Evolutionary conservation across 116 monocot species (phyloP).

Genomic region (Dioscorea cayenensis): DNA sequence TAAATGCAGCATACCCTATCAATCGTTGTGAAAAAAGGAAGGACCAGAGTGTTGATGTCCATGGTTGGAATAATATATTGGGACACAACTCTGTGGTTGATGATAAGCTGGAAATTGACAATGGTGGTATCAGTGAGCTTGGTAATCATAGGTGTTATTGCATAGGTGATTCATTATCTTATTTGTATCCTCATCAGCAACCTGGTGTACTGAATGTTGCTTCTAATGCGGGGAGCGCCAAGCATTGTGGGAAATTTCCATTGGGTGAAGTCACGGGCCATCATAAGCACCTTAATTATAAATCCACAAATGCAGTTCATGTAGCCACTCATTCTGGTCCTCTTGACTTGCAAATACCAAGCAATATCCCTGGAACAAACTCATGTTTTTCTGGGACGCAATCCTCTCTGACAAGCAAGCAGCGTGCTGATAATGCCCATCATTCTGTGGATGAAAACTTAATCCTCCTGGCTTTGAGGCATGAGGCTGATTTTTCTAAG

Average conservation of each 20-base stretch:
- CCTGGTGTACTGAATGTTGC: slow-evolving; percentile 1
- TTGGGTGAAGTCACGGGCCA: slow-evolving; percentile 2
- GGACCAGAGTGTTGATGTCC: slow-evolving; percentile 11
- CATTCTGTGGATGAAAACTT: slow-evolving; percentile 27
- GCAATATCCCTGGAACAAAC: slow-evolving; percentile 16
- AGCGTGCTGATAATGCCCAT: slow-evolving; percentile 9
- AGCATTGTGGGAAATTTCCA: slow-evolving; percentile 15
- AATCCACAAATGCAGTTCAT: slow-evolving; percentile 10
- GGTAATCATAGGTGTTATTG: slow-evolving; percentile 7
- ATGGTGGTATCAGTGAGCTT: slow-evolving; percentile 1
- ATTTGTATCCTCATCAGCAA: slow-evolving; percentile 8
- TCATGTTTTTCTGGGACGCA: slow-evolving; percentile 15
- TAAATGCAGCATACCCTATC: slow-evolving; percentile 12
- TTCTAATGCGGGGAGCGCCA: slow-evolving; percentile 13
- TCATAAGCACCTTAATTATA: slow-evolving; percentile 7
- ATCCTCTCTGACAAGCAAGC: slow-evolving; percentile 15
- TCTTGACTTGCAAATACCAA: slow-evolving; percentile 15
- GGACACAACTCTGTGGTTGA: slow-evolving; percentile 8
- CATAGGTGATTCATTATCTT: slow-evolving; percentile 2
- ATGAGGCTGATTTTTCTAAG: slow-evolving; percentile 25
- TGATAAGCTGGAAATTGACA: slow-evolving; percentile 13
- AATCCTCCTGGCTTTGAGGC: slow-evolving; percentile 20
- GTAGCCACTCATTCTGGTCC: slow-evolving; percentile 10
- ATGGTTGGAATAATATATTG: slow-evolving; percentile 8
- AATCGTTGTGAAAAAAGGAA: slow-evolving; percentile 16